Evolutionary conservation across 2,329 filamentous ascomycete genomes (phyloP), one percentile per base, ranked within the genome.

Genomic region (Colletotrichum abscissum): DNA sequence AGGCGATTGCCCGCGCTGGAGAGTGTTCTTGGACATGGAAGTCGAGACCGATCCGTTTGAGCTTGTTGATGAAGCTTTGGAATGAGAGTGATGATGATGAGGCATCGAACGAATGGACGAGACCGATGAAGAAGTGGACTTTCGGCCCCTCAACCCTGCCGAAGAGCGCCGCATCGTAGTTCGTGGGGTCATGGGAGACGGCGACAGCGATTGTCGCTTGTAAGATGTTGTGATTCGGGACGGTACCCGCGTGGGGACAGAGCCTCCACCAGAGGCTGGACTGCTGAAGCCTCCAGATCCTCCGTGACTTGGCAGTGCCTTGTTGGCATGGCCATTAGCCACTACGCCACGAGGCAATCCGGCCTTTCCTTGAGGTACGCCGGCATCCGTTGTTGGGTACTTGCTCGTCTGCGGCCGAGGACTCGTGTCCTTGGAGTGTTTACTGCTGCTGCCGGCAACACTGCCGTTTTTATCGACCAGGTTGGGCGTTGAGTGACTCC

Each of bases 41-140:
- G 91, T 90, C 0, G 92, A 92, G 4, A 93, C 91, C 0, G 93
- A 92, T 26, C 91, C 92, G 73, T 92, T 93, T 5, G 93, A 98
- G 56, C 95, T 98, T 1, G 95, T 97, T 0, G 95, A 98, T 0
- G 94, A 97, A 0, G 97, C 95, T 83, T 98, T 98, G 26, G 95
- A 98, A 81, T 98, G 96, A 1, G 93, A 92, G 80, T 97, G 94
- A 66, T 93, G 92, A 76, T 95, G 93, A 76, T 95, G 94, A 78
- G 96, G 95, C 79, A 98, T 95, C 57, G 94, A 97, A 72, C 97
- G 92, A 70, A 99, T 92, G 0, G 95, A 98, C 1, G 95, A 98
- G 19, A 99, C 92, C 0, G 95, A 98, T 0, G 95, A 98, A 0
- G 95, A 98, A 0, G 97, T 99, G 0, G 96, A 98, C 81, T 98